Evolutionary conservation across 331 rosid genomes (phyloP), one percentile per base, ranked within the genome.

Genomic region (Cucumis variabilis): DNA sequence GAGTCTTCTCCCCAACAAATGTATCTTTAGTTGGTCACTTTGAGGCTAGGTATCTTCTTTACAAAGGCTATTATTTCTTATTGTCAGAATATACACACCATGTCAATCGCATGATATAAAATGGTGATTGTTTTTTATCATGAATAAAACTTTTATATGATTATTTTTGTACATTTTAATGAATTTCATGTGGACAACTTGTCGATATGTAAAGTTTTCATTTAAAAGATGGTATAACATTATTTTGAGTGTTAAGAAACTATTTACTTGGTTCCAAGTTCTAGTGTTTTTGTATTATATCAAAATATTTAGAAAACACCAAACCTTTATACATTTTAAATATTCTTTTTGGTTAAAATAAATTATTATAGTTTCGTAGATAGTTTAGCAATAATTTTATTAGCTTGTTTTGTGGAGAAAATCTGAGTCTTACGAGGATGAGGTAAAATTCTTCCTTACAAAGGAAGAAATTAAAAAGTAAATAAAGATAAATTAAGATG

Each of bases 351-450:
- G 28, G 10, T 73, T 44, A 53, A 80, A 79, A 27, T 19, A 5
- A 79, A 51, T 55, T 11, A 1, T 17, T 11, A 24, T 79, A 2
- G 1, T 17, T 24, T 51, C 16, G 10, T 53, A 15, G 24, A 16
- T 13, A 15, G 24, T 67, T 79, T 78, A 70, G 75, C 8, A 66
- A 60, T 86, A 51, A 28, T 83, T 75, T 70, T 84, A 88, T 23
- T 87, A 20, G 83, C 62, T 50, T 72, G 37, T 92, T 87, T 89
- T 51, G 71, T 86, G 91, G 94, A 98, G 99, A 91, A 93, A 93
- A 90, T 87, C 96, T 23, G 99, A 94, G 53, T 98, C 90, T 88
- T 96, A 90, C 66, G 98, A 91, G 60, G 99, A 98, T 51, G 99
- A 94, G n/a, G n/a, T n/a, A n/a, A n/a, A n/a, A n/a, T n/a, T n/a